Conservation (phyloP, 768 basidiomycete genomes). For the Harrya chromipes region DNA sequence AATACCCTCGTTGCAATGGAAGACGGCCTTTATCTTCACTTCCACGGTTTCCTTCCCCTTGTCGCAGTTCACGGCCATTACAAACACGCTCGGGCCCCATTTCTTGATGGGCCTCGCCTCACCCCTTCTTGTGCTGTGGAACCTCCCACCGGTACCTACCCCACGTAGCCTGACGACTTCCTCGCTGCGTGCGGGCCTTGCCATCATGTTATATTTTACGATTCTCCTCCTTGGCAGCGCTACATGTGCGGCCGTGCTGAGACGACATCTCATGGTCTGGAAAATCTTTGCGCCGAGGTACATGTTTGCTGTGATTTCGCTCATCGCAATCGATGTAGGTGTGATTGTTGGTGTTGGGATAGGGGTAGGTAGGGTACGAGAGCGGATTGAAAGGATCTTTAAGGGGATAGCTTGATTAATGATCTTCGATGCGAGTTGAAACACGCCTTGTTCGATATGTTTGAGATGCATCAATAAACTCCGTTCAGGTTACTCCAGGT, state of each 20-base stretch:
- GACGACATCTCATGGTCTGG: constrained; percentile 97
- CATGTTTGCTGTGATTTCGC: constrained; percentile 67
- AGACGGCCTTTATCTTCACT: constrained; percentile 82
- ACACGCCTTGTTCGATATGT: background rate
- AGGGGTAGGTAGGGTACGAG: constrained; percentile 20
- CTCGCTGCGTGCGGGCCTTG: constrained; percentile 53
- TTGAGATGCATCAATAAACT: background rate
- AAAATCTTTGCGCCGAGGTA: constrained; percentile 97
- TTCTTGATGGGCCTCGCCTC: constrained; percentile 63
- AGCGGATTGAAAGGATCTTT: constrained; percentile 23
- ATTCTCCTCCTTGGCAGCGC: constrained; percentile 66
- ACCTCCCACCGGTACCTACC: constrained; percentile 57
- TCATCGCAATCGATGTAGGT: constrained; percentile 70
- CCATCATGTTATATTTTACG: constrained; percentile 68
- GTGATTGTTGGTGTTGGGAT: constrained; percentile 24
- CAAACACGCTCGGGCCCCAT: constrained; percentile 77
- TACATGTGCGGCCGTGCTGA: constrained; percentile 65
- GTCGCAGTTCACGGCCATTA: constrained; percentile 66
- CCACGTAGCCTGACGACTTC: constrained; percentile 32
- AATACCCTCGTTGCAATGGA: constrained; percentile 92
- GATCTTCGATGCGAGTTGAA: background rate
- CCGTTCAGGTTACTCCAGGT: background rate
- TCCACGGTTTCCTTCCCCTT: constrained; percentile 66
- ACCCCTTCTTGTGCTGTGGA: constrained; percentile 81
- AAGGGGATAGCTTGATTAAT: constrained; percentile 10